Conservation (phyloP, 1,139 yeast genomes). For the Taphrina sp. region DNA sequence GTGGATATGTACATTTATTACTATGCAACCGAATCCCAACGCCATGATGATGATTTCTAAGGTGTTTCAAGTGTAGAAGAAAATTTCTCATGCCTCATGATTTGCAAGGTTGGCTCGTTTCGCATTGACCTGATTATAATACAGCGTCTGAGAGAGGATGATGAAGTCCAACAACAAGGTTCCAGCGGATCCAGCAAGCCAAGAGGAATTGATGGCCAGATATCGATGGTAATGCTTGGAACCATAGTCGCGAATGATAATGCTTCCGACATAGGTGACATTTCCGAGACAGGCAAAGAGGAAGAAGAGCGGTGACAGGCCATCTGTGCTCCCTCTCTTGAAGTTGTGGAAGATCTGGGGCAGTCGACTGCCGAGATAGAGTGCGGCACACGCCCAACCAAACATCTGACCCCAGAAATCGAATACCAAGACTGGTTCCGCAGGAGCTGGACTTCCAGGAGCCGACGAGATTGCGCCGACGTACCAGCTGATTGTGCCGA, state of each 20-base stretch:
- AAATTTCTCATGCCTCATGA: background rate
- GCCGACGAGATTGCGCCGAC: slow-evolving; percentile 68
- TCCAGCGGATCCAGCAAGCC: slow-evolving; percentile 92
- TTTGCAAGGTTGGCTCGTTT: background rate
- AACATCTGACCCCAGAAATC: slow-evolving; percentile 57
- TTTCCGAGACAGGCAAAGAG: slow-evolving; percentile 74
- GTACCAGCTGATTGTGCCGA: slow-evolving; percentile 65
- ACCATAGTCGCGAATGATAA: slow-evolving; percentile 47
- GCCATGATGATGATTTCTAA: no score
- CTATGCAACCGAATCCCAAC: no score
- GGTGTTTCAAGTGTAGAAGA: no score
- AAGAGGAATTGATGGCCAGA: slow-evolving; percentile 61
- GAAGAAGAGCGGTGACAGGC: slow-evolving; percentile 67
- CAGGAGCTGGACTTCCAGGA: slow-evolving; percentile 45
- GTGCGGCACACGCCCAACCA: slow-evolving; percentile 68
- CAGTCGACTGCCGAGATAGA: slow-evolving; percentile 72
- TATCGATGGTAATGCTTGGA: slow-evolving; percentile 43
- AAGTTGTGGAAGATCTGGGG: slow-evolving; percentile 78
- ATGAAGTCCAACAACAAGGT: slow-evolving; percentile 79
- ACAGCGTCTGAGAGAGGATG: slow-evolving; percentile 63
- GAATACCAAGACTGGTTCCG: slow-evolving; percentile 37
- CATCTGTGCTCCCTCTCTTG: slow-evolving; percentile 58
- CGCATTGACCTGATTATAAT: slow-evolving; percentile 46
- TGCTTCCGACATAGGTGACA: slow-evolving; percentile 73
- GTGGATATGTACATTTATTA: no score